These are phyloP conservation scores for Pseudogymnoascus sp. DNA, from an alignment of 2,329 filamentous ascomycete genomes.

Conservation along the genomic window DNA sequence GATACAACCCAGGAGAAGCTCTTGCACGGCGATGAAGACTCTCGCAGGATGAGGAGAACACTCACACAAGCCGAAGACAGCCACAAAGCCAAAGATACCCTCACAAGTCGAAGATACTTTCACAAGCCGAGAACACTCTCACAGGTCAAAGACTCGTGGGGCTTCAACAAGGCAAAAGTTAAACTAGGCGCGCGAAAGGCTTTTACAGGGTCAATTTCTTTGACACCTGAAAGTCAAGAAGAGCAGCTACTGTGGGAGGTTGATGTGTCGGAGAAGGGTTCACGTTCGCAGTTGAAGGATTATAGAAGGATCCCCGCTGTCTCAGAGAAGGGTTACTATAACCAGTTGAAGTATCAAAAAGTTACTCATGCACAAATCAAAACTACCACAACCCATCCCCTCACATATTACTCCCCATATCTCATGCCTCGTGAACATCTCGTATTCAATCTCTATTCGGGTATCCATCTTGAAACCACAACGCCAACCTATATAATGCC, in stretches of 20 bases:
- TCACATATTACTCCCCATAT: not conserved
- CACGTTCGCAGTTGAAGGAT: not conserved
- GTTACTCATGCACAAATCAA: not conserved
- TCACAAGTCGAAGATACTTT: not conserved
- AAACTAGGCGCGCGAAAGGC: not conserved
- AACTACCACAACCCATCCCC: not conserved
- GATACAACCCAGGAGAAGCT: not conserved
- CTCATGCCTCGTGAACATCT: not conserved
- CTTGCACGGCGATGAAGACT: not conserved
- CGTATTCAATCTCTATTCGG: not conserved
- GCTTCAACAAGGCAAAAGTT: not conserved
- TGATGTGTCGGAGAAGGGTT: not conserved
- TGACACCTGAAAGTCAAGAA: not conserved
- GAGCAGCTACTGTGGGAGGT: not conserved
- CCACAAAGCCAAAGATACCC: no score
- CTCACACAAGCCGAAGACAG: not conserved
- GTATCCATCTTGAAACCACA: not conserved
- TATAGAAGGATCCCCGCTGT: not conserved
- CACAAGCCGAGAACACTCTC: not conserved
- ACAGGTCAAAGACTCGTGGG: not conserved
- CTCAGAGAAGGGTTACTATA: not conserved
- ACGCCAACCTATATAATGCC: conserved; percentile 1
- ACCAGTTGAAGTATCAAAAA: not conserved
- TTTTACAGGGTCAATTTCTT: not conserved
- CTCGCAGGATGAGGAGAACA: not conserved